Base-by-base conservation (phyloP, 768 basidiomycete species). In the Amanita pseudoporphyria region DNA sequence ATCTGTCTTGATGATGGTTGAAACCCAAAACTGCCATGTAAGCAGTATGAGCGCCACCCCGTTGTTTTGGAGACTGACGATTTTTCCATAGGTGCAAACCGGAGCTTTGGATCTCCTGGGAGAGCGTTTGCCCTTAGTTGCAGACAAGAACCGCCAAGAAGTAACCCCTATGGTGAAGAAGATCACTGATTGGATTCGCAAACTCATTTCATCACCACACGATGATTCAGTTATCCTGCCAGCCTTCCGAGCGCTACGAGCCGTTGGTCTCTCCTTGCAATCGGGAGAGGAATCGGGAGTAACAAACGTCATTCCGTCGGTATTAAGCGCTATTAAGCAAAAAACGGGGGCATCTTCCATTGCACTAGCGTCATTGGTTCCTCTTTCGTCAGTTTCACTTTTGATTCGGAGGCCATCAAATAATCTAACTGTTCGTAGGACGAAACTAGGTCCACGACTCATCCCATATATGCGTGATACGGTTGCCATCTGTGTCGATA, bases 391-490 rank as follows among this genome's bases (percentile, higher is more conserved):
- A 28, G 77, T 72, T 19, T 28, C 49, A 40, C 31, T 38, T 26
- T 2, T 19, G 26, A 36, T 49, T 40, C 30, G 38, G 31, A 21
- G 13, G 37, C 13, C 19, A 18, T 21, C 13, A 40, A 32, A 19
- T 50, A 56, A 37, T 60, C 47, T 52, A 32, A 49, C 33, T 28
- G 32, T 4, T 51, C 39, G 13, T 57, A 95, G 91, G 16, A 62
- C 71, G 16, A 81, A 83, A 40, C 76, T 97, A 18, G 91, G 89
- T 0, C 90, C 94, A 9, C 82, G 95, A 0, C 73, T 92, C 44
- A 91, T 99, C 44, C 91, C 95, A 4, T 75, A 80, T 64, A 84
- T 96, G 66, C 79, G 79, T 46, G 73, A 79, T 12, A 77, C 94
- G 40, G 74, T 87, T 13, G 64, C 78, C 4, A 72, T 81, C 47